Evolutionary conservation across 768 basidiomycete genomes (phyloP).

Genomic region (Auriscalpium vulgare): DNA sequence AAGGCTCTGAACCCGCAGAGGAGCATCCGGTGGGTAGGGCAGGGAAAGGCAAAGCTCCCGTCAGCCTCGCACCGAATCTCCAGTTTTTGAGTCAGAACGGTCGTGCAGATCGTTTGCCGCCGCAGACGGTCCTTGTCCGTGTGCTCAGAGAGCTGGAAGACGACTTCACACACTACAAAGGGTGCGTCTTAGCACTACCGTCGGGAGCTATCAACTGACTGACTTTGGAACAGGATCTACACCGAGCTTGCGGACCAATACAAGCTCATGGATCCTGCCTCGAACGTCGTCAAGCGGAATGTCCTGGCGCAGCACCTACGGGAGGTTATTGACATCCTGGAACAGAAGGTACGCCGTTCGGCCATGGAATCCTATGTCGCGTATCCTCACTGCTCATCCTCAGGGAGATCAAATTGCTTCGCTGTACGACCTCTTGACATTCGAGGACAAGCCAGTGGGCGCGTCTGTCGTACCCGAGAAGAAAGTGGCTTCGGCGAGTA

Average conservation of each 20-base stretch:
- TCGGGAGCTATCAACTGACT: not conserved
- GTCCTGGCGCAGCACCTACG: conserved; percentile 82
- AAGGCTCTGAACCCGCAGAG: conserved; percentile 8
- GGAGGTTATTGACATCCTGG: conserved; percentile 87
- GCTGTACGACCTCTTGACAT: conserved; percentile 74
- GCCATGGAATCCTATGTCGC: not conserved
- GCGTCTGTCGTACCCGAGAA: conserved; percentile 14
- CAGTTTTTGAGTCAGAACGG: conserved; percentile 7
- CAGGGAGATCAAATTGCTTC: conserved; percentile 94
- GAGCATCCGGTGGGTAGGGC: too few species aligned
- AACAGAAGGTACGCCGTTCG: conserved; percentile 63
- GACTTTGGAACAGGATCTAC: conserved; percentile 60
- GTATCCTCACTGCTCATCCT: conserved; percentile 4
- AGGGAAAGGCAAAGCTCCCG: not conserved
- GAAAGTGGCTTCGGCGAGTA: not conserved
- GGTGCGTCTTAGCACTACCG: conserved; percentile 41
- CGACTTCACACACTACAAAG: conserved; percentile 91
- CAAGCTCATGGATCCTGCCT: conserved; percentile 78
- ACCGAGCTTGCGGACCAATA: conserved; percentile 89
- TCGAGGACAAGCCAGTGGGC: conserved; percentile 53
- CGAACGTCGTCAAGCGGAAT: conserved; percentile 73
- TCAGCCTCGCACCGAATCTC: not conserved
- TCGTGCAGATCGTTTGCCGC: conserved; percentile 44
- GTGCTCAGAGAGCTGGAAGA: conserved; percentile 88
- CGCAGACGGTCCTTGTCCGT: conserved; percentile 79